Conservation (phyloP, 805 yeast species). For the Saturnispora besseyi region DNA sequence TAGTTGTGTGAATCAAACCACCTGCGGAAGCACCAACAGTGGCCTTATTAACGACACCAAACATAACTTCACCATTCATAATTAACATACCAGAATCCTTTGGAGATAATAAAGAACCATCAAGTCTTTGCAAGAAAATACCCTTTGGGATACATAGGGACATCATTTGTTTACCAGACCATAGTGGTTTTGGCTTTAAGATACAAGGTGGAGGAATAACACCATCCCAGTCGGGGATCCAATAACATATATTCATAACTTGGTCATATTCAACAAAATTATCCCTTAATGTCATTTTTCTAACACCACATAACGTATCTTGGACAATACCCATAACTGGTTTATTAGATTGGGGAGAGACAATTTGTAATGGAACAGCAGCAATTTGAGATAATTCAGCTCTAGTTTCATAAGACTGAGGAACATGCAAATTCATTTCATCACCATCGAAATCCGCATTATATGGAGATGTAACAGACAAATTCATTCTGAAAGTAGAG, state of each 20-base stretch:
- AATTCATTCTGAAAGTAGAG: constrained; percentile 90
- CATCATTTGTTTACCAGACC: constrained; percentile 95
- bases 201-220: constrained; percentile 93
- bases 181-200: constrained; percentile 86
- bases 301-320: constrained; percentile 94
- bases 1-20: constrained; percentile 93
- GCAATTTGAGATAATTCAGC: constrained; percentile 93
- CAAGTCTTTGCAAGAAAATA: constrained; percentile 88
- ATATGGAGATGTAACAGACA: constrained; percentile 98
- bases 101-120: constrained; percentile 79
- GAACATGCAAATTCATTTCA: constrained; percentile 98
- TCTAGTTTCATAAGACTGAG: constrained; percentile 98
- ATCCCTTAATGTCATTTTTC: constrained; percentile 92
- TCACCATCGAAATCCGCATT: constrained; percentile 99
- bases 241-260: constrained; percentile 91
- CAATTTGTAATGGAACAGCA: constrained; percentile 96
- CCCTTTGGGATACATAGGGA: constrained; percentile 94
- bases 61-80: constrained; percentile 91
- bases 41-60: constrained; percentile 96
- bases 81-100: constrained; percentile 94
- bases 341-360: constrained; percentile 95
- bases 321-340: constrained; percentile 99
- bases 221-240: constrained; percentile 99
- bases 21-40: constrained; percentile 99
- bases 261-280: constrained; percentile 82